Evolutionary conservation across 2,329 filamentous ascomycete species (phyloP).

Genomic region (Penicillium hordei): DNA sequence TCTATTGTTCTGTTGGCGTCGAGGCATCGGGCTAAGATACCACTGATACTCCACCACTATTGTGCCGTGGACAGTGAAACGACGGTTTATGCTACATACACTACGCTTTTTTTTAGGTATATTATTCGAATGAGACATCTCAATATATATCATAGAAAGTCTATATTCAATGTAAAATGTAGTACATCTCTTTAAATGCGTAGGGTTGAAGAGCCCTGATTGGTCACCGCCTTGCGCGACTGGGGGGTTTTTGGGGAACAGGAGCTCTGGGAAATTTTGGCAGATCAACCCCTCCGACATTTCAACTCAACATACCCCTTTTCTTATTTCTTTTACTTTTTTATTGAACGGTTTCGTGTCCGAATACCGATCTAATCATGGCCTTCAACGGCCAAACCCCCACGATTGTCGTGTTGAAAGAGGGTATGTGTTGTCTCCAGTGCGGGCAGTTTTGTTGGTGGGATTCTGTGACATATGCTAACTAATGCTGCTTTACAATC

Average conservation of each 20-base stretch:
- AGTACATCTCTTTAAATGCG: neutral
- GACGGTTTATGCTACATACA: neutral
- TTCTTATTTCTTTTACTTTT: slow-evolving; percentile 22
- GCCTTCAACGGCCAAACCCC: slow-evolving; percentile 97
- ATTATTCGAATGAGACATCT: neutral
- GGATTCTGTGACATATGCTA: slow-evolving; percentile 25
- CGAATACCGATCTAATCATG: slow-evolving; percentile 57
- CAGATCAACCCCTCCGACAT: slow-evolving; percentile 37
- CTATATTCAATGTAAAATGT: neutral
- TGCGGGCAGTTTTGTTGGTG: slow-evolving; percentile 22
- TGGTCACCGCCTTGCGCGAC: slow-evolving; percentile 37
- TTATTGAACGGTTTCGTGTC: slow-evolving; percentile 21
- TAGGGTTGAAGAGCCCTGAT: slow-evolving; percentile 25
- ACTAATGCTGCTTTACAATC: slow-evolving; percentile 21
- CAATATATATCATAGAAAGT: neutral
- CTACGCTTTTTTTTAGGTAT: neutral
- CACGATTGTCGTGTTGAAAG: slow-evolving; percentile 96
- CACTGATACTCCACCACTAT: slow-evolving; percentile 4
- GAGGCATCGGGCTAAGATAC: slow-evolving; percentile 1
- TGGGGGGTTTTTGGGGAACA: slow-evolving; percentile 32
- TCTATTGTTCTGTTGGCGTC: slow-evolving; percentile 5
- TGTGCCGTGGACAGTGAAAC: neutral
- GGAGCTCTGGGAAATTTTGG: slow-evolving; percentile 47
- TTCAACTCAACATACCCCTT: slow-evolving; percentile 27
- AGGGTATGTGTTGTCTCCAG: slow-evolving; percentile 64